A percentile compares a stretch with the other conserved stretches of the same genome.
Evolutionary conservation across 1,284 basidiomycete genomes (phyloP).

Genomic region (Pisolithus thermaeus): DNA sequence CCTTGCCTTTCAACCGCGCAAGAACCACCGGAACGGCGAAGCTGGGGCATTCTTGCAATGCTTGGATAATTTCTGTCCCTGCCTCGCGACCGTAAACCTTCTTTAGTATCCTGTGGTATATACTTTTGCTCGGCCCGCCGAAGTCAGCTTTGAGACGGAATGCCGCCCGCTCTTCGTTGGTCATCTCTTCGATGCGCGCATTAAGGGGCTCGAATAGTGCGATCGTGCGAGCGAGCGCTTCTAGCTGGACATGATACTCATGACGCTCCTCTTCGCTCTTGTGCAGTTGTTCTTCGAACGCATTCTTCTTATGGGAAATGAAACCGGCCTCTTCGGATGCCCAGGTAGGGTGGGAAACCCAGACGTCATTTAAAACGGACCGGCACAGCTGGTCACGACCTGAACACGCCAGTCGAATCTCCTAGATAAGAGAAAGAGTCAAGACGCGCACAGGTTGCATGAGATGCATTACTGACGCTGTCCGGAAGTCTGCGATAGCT

Average conservation of each 20-base stretch:
- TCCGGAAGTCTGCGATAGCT: constrained; percentile 91
- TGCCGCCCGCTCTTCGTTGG: constrained; percentile 76
- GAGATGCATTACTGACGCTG: constrained; percentile 51
- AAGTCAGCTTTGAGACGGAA: constrained; percentile 89
- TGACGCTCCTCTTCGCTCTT: constrained; percentile 97
- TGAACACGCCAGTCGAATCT: constrained; percentile 87
- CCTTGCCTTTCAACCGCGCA: constrained; percentile 86
- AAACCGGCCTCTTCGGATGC: constrained; percentile 95
- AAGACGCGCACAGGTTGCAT: not conserved
- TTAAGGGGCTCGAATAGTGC: constrained; percentile 88
- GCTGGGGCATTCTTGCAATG: constrained; percentile 88
- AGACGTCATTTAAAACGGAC: constrained; percentile 93
- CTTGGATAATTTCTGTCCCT: constrained; percentile 81
- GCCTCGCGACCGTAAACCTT: constrained; percentile 89
- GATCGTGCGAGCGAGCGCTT: constrained; percentile 91
- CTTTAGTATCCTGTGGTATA: constrained; percentile 93
- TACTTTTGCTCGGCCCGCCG: constrained; percentile 81
- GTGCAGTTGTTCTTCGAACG: constrained; percentile 94
- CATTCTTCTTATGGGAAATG: constrained; percentile 94
- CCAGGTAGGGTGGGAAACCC: constrained; percentile 98
- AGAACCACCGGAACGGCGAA: constrained; percentile 93
- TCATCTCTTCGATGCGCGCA: constrained; percentile 85
- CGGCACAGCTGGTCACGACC: constrained; percentile 94
- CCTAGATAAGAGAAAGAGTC: constrained; percentile 42
- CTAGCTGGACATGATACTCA: constrained; percentile 97